Base-by-base conservation (phyloP, 1,139 yeast genomes). In the Geotrichum cucujoidarum region DNA sequence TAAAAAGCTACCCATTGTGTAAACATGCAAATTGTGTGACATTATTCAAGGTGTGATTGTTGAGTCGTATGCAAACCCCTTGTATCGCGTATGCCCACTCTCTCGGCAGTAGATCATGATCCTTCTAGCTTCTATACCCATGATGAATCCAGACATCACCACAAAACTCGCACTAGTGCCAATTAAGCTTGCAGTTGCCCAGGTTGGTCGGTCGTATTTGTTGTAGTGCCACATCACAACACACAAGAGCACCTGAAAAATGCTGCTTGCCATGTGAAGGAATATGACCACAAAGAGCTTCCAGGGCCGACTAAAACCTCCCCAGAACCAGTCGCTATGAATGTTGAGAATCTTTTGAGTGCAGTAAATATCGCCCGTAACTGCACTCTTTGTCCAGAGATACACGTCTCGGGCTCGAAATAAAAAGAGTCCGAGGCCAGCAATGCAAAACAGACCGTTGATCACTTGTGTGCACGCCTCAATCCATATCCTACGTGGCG, bases 401-500 rank as follows among this genome's bases (percentile, higher is more conserved):
- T 50, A 56, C 25, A 56, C 30, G 38, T 56, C 58, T 17, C 55
- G 52, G 7, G 47, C 33, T 2, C 60, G 49, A 21, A 50, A 48
- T 4, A 59, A 59, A 40, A 56, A 48, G 2, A 56, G 48, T 1
- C 60, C 60, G 4, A 56, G 46, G 3, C 59, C 59, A 2, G 59
- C 56, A 8, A 56, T 35, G 25, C 58, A 56, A 29, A 56, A 56
- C 24, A 56, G 33, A 2, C 54, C 60, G 30, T 56, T 56, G 24
- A 56, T 45, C 13, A 56, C 45, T 40, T 56, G 60, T 14, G 58
- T 53, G 34, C 53, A 55, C 20, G 55, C 55, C 33, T 56, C 60
- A 16, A 56, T 55, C 60, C 60, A 56, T 14, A 50, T 51, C 39
- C 56, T 53, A 11, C 57, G 53, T 1, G 57, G 56, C 4, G 56